phyloP scores from a whole-genome alignment of 148 eudicot species.

The Amaranthus cruentus region DNA sequence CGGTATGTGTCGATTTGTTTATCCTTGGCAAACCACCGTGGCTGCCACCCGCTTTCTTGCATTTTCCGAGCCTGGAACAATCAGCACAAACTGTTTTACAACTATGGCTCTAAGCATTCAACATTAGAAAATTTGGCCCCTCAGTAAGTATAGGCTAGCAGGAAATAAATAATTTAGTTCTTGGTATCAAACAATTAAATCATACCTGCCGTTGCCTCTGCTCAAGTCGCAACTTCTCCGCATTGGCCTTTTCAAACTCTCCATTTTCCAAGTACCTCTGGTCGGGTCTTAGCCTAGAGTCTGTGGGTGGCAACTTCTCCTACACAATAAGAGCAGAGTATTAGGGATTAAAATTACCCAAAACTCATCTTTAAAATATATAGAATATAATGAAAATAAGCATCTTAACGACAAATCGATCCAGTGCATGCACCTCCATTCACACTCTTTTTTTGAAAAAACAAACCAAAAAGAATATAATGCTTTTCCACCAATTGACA shows the following conservation, averaged over 20 bases:
- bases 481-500: too few relatives aligned
- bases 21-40: slow-evolving; percentile 78
- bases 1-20: slow-evolving; percentile 49
- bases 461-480: too few relatives aligned
- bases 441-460: too few relatives aligned
- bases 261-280: slow-evolving; percentile 89
- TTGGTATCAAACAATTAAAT: not conserved
- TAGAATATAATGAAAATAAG: not conserved
- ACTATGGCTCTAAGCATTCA: not conserved
- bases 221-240: slow-evolving; percentile 83
- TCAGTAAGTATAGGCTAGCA: not conserved
- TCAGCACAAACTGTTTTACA: slow-evolving; percentile 5
- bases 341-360: slow-evolving; percentile 4
- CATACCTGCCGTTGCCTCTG: slow-evolving; percentile 91
- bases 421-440: not conserved
- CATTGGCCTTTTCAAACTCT: slow-evolving; percentile 82
- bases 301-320: slow-evolving; percentile 95
- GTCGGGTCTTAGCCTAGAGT: slow-evolving; percentile 91
- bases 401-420: not conserved
- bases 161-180: not conserved
- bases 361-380: not conserved
- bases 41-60: slow-evolving; percentile 98
- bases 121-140: not conserved
- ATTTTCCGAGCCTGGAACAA: slow-evolving; percentile 67
- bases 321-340: slow-evolving; percentile 18